Conservation (phyloP, 2,329 filamentous ascomycete genomes). For the Colletotrichum australisinense region DNA sequence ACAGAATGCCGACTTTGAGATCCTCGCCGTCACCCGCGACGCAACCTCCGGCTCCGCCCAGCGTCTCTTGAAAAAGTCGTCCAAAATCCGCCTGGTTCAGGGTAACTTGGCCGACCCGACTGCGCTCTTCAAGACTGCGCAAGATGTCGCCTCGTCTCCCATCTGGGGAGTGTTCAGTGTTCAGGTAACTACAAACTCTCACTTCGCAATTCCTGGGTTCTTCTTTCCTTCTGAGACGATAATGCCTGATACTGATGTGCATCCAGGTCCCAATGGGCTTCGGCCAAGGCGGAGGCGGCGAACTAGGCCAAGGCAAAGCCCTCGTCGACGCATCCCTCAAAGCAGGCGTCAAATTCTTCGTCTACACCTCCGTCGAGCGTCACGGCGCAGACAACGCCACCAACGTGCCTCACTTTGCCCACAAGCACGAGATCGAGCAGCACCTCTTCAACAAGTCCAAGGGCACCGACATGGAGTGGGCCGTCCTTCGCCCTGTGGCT, state of each 20-base stretch:
- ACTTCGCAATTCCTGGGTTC: fast-evolving
- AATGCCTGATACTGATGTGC: neutral
- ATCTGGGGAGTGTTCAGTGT: constrained; percentile 73
- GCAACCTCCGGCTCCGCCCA: constrained; percentile 61
- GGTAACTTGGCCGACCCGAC: constrained; percentile 66
- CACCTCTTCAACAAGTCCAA: constrained; percentile 61
- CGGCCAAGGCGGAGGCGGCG: constrained; percentile 53
- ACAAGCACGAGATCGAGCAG: constrained; percentile 70
- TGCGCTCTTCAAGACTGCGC: constrained; percentile 60
- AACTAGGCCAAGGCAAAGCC: constrained; percentile 63
- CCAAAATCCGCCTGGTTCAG: constrained; percentile 65
- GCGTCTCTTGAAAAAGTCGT: constrained; percentile 55
- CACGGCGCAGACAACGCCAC: constrained; percentile 66
- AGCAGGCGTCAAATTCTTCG: constrained; percentile 66
- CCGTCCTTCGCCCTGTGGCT: constrained; percentile 50
- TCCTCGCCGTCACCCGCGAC: constrained; percentile 72
- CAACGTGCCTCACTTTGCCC: constrained; percentile 68
- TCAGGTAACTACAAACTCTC: constrained; percentile 51
- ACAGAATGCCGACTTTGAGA: constrained; percentile 53
- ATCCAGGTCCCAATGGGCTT: constrained; percentile 36
- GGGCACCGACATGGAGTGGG: constrained; percentile 46
- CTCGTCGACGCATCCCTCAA: constrained; percentile 67
- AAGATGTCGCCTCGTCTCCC: constrained; percentile 38
- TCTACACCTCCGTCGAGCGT: constrained; percentile 72
- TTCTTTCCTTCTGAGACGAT: neutral